A percentile compares a stretch with the other conserved stretches of the same genome.
Evolutionary conservation across 2,329 filamentous ascomycete genomes (phyloP).

Genomic region (Colletotrichum spaethianum): DNA sequence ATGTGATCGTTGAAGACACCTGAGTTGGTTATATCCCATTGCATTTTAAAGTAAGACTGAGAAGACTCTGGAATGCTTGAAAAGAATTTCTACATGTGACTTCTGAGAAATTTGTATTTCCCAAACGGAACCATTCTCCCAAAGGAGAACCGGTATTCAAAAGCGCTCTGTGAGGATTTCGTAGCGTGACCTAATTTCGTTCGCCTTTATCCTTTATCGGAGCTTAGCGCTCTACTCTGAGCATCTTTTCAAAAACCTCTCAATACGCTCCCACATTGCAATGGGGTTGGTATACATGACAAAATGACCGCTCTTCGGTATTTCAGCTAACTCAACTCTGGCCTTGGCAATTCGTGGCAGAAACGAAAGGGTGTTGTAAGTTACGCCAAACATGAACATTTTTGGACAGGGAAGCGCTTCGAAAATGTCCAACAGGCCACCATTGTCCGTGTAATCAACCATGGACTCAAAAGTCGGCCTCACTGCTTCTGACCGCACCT

Average conservation of each 20-base stretch:
- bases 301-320: slow-evolving; percentile 45
- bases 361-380: slow-evolving; percentile 40
- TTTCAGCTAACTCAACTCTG: slow-evolving; percentile 44
- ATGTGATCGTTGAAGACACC: too few species aligned
- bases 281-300: slow-evolving; percentile 47
- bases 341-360: slow-evolving; percentile 28
- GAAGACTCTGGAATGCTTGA: too few species aligned
- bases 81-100: too few species aligned
- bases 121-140: too few species aligned
- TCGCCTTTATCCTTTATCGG: too few species aligned
- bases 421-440: slow-evolving; percentile 42
- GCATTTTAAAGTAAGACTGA: too few species aligned
- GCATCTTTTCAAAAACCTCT: neutral
- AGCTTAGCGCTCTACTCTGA: neutral
- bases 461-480: slow-evolving; percentile 46
- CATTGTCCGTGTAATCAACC: slow-evolving; percentile 45
- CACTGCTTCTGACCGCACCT: slow-evolving; percentile 42
- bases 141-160: too few species aligned
- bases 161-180: too few species aligned
- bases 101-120: too few species aligned
- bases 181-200: too few species aligned
- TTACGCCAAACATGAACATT: slow-evolving; percentile 44
- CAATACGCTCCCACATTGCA: slow-evolving; percentile 20
- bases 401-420: slow-evolving; percentile 35
- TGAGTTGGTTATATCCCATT: too few species aligned